Base-by-base conservation (phyloP, 2,329 filamentous ascomycete genomes). In the Dothistroma septosporum region DNA sequence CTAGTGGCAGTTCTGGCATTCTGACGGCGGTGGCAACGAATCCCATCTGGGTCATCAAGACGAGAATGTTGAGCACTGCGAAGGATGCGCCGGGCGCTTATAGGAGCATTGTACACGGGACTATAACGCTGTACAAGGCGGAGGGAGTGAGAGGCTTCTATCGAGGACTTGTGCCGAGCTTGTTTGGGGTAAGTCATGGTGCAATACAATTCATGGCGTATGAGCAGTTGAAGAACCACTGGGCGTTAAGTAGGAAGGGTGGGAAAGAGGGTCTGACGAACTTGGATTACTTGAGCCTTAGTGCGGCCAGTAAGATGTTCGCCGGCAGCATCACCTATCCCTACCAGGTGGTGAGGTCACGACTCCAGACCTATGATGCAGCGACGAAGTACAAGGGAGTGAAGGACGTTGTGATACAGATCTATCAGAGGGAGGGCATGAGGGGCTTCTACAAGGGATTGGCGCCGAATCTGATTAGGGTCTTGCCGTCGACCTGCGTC, bases 11-110 rank as follows among this genome's bases (percentile, higher is more conserved):
- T 41, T 82, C 84, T 68, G 92, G 93, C 32, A 80, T 88, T 19
- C 76, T 90, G 46, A 96, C 92, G 1, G 89, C 92, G 48, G 78
- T 90, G 32, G 82, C 93, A 66, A 97, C 94, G 32, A 97, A 97
- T 74, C 94, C 94, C 2, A 87, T 99, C 69, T 99, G 94, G 94
- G 94, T 99, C 2, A 86, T 99, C 74, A 97, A 97, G 80, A 97
- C 93, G 9, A 89, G 94, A 64, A 97, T 99, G 92, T 81, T 97
- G 24, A 91, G 92, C 32, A 92, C 90, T 4, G 90, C 94, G 66
- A 84, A 85, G 54, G 81, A 84, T 58, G 82, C 86, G 6, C 84
- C 82, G 1, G 91, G 91, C 14, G 94, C 93, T 1, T 99, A 99
- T 76, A 82, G 85, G 16, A 88, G 85, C 66, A 90, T 97, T 80